Evolutionary conservation across 2,329 filamentous ascomycete species (phyloP), one percentile per base, ranked within the genome.

Genomic region (Beauveria caledonica): DNA sequence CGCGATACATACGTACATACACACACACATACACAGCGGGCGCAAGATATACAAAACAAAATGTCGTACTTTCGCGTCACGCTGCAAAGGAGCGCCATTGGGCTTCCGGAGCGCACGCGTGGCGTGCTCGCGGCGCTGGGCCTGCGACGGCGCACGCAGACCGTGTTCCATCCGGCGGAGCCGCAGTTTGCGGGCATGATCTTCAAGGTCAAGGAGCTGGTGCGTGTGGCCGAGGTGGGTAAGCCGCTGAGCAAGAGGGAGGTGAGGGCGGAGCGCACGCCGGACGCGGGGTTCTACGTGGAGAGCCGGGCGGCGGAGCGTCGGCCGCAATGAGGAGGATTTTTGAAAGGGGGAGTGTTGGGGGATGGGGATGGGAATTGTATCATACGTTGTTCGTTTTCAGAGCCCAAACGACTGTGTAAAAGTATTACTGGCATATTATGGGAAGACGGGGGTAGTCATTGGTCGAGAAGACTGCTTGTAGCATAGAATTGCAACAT

Each of bases 11-110:
- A 49, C 25, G 19, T 10, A 46, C 4, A 25, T n/a, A 19, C 48
- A 10, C 9, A 19, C 48, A 33, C 4, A n/a, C n/a, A 48, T 21
- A 25, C 45, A 19, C 17, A 33, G 44, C n/a, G 60, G 11, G 45
- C 25, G 21, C 19, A 36, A 36, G 33, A 36, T 36, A 13, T 36
- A 44, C 36, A 60, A 58, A 62, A 60, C 40, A 68, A 57, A 63
- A 92, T 92, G 87, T 80, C 86, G 61, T 96, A 84, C 80, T 97
- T 97, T 81, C 88, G 90, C 71, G 90, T 97, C 73, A 96, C 91
- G 53, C 88, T 96, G 61, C 84, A 94, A 76, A 90, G 92, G 71
- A 92, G 88, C 61, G 87, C 88, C 69, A 97, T 97, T 75, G 92
- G 92, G 63, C 86, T 97, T 51, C 92, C 93, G 6, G 77, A 84